Evolutionary conservation across 805 yeast species (phyloP), one percentile per base, ranked within the genome.

Genomic region (Lachancea meyersii): DNA sequence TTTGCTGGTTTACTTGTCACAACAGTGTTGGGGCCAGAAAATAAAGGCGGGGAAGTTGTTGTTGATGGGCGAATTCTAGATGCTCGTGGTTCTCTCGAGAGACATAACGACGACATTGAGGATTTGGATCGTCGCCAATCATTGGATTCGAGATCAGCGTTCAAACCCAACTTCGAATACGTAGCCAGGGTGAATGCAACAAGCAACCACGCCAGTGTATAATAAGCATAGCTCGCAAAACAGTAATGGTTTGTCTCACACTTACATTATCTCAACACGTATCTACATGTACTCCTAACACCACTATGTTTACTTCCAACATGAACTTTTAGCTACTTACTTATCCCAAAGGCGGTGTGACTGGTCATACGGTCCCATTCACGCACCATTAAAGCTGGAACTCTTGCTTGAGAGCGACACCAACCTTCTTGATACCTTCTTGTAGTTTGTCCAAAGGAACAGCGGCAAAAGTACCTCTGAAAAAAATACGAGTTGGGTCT

Each of bases 381-480:
- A n/a, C 11, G 19, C 11, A 16, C 19, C 5, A 20, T 19, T 17
- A 31, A 8, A 39, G 16, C 5, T 53, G 58, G 32, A 61, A 85
- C 62, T 80, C 88, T 38, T 68, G 67, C 48, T 69, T 68, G 38
- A 79, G 70, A 41, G 86, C 87, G 41, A 68, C 64, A 49, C 86
- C 86, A 49, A 83, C 79, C 63, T 82, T 79, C 58, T 77, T 75
- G 48, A 85, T 59, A 52, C 93, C 93, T 13, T 55, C 49, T 41
- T 60, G 74, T 51, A 85, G 70, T 47, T 73, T 64, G 43, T 80
- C 86, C 51, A 81, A 71, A 20, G 87, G 80, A 33, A 84, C 91
- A 40, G 94, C 93, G 41, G 93, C 94, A 52, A 82, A 85, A 23
- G 94, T 85, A 50, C 94, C 94, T 76, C 94, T 82, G 68, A 82